phyloP scores from a whole-genome alignment of 1,139 yeast genomes.

The Sporopachydermia cereana region DNA sequence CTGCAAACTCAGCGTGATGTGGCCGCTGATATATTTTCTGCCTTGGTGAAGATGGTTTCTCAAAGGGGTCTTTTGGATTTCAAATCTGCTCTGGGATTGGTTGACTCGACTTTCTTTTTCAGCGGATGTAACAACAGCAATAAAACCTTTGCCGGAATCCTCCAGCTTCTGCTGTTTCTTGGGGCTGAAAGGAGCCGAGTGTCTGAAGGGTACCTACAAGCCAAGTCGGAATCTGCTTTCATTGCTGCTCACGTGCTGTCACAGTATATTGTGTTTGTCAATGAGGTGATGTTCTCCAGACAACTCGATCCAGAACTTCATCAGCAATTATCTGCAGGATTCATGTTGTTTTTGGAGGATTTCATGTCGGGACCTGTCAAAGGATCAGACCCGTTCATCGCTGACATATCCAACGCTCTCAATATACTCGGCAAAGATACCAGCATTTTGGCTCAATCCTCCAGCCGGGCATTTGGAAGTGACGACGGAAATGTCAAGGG shows the following conservation, averaged over 20 bases:
- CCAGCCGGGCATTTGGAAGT: no score
- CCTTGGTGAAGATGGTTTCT: slow-evolving; percentile 11
- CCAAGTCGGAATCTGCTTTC: neutral
- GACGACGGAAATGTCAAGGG: no score
- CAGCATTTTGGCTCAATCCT: no score
- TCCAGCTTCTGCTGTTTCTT: neutral
- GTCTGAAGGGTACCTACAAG: neutral
- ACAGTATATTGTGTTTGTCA: neutral
- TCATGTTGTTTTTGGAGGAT: neutral
- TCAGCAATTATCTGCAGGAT: neutral
- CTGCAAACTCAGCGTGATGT: neutral
- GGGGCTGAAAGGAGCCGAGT: neutral
- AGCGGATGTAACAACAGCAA: neutral
- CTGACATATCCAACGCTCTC: neutral
- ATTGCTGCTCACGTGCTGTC: neutral
- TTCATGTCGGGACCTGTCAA: neutral
- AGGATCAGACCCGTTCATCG: neutral
- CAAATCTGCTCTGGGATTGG: slow-evolving; percentile 12
- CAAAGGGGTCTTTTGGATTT: slow-evolving; percentile 9
- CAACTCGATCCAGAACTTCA: neutral
- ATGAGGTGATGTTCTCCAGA: neutral
- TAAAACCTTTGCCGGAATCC: neutral
- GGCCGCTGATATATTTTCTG: slow-evolving; percentile 13
- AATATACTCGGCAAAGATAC: neutral
- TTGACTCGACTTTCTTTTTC: slow-evolving; percentile 15